Conservation (phyloP, 1,139 yeast species). For the Yamadazyma spencermartinsiae region DNA sequence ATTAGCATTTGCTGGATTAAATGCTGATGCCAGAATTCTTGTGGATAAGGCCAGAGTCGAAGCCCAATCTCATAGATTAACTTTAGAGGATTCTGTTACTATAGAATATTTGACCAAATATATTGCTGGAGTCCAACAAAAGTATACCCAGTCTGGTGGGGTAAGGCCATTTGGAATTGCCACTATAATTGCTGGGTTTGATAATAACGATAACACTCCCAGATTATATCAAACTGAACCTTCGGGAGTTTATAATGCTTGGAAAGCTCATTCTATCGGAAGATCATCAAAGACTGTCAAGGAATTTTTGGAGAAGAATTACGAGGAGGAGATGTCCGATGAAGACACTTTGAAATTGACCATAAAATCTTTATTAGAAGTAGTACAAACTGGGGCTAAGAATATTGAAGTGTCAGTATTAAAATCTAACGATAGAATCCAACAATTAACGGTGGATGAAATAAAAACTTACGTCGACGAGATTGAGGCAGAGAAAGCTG, state of each 20-base stretch:
- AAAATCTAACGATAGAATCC: slow-evolving; percentile 61
- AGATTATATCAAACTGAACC: slow-evolving; percentile 94
- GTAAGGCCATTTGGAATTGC: slow-evolving; percentile 95
- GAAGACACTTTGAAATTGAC: slow-evolving; percentile 80
- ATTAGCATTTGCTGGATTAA: slow-evolving; percentile 94
- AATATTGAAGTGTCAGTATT: slow-evolving; percentile 91
- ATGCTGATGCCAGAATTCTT: slow-evolving; percentile 94
- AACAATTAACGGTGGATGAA: slow-evolving; percentile 65
- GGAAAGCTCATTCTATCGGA: slow-evolving; percentile 99
- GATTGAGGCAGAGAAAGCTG: slow-evolving; percentile 88
- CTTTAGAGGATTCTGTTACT: slow-evolving; percentile 90
- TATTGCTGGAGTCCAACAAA: slow-evolving; percentile 96
- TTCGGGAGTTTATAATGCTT: slow-evolving; percentile 96
- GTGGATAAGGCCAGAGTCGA: slow-evolving; percentile 95
- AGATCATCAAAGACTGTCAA: slow-evolving; percentile 93
- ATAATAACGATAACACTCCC: slow-evolving; percentile 78
- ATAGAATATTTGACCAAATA: slow-evolving; percentile 91
- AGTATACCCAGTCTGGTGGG: slow-evolving; percentile 98
- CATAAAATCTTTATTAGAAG: slow-evolving; percentile 85
- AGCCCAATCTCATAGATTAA: slow-evolving; percentile 94
- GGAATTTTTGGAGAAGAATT: slow-evolving; percentile 91
- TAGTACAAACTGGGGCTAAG: slow-evolving; percentile 96
- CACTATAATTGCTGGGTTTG: slow-evolving; percentile 93
- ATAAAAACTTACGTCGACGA: slow-evolving; percentile 75
- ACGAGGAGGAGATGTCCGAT: slow-evolving; percentile 65